These are phyloP conservation scores for Monosporascus sp. DNA, from an alignment of 2,329 filamentous ascomycete genomes.

Conservation along the genomic window DNA sequence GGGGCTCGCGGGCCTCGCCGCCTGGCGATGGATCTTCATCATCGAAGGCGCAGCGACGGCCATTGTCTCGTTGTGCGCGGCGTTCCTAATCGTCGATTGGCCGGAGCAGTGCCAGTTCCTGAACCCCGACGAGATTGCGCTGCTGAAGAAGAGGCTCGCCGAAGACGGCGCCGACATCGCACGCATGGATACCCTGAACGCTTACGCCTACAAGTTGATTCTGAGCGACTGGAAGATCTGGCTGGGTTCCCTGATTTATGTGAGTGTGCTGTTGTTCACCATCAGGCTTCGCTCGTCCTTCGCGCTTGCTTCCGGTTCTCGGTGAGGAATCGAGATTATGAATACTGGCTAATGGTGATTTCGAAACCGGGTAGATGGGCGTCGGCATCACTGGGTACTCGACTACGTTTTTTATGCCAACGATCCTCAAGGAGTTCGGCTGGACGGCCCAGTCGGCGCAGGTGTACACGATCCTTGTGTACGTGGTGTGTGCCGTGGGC, in stretches of 20 bases:
- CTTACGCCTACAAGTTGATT: slow-evolving; percentile 23
- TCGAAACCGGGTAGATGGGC: slow-evolving; percentile 16
- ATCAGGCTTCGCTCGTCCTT: too few species aligned
- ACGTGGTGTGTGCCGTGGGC: slow-evolving; percentile 26
- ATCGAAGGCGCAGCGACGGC: slow-evolving; percentile 37
- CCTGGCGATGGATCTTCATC: slow-evolving; percentile 45
- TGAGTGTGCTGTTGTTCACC: neutral
- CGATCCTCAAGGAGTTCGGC: slow-evolving; percentile 35
- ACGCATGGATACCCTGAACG: slow-evolving; percentile 27
- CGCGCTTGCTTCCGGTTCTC: too few species aligned
- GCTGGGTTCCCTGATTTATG: slow-evolving; percentile 27
- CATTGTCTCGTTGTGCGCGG: slow-evolving; percentile 23
- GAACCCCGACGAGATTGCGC: slow-evolving; percentile 32
- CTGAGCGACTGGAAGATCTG: slow-evolving; percentile 35
- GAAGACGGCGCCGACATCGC: slow-evolving; percentile 21
- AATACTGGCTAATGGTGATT: too few species aligned
- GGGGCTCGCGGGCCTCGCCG: slow-evolving; percentile 34
- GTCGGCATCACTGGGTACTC: slow-evolving; percentile 27
- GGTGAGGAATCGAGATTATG: too few species aligned
- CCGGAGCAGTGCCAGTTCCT: slow-evolving; percentile 44
- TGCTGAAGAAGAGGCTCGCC: slow-evolving; percentile 26
- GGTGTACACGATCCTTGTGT: slow-evolving; percentile 33
- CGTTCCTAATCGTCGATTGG: slow-evolving; percentile 45
- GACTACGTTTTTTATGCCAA: slow-evolving; percentile 35
- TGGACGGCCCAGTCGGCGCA: slow-evolving; percentile 31